These are phyloP conservation scores for Candida tallmaniae DNA, from an alignment of 805 yeast genomes.

Conservation along the genomic window DNA sequence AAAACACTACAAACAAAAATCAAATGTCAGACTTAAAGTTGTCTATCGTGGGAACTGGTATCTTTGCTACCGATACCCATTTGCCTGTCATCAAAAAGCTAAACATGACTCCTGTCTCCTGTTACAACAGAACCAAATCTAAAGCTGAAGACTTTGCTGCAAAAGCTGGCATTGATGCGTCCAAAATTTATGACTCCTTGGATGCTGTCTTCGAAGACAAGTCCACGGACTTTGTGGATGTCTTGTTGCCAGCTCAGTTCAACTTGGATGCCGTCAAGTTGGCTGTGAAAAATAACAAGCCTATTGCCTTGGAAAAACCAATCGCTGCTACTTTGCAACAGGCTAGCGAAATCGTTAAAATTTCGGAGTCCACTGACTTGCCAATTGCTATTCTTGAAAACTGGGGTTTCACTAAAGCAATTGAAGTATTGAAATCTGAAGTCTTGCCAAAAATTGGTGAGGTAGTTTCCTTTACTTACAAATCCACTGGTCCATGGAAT, in stretches of 20 bases:
- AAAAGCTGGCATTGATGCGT: conserved; percentile 46
- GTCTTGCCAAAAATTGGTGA: conserved; percentile 71
- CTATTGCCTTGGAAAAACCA: conserved; percentile 84
- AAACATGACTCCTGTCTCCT: conserved; percentile 58
- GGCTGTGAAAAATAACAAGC: conserved; percentile 72
- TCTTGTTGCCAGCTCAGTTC: conserved; percentile 82
- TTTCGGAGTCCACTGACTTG: conserved; percentile 56
- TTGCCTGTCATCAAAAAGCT: conserved; percentile 63
- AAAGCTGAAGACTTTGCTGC: conserved; percentile 81
- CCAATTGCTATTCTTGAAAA: conserved; percentile 82
- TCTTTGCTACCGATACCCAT: conserved; percentile 83
- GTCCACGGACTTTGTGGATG: conserved; percentile 75
- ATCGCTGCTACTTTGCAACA: conserved; percentile 81
- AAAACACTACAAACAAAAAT: not conserved
- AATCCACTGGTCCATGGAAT: conserved; percentile 70
- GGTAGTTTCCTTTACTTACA: conserved; percentile 63
- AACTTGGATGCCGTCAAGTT: conserved; percentile 64
- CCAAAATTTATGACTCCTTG: conserved; percentile 53
- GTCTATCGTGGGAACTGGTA: conserved; percentile 77
- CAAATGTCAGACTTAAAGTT: conserved; percentile 37
- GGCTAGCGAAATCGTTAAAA: conserved; percentile 71
- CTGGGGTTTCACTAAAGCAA: conserved; percentile 71
- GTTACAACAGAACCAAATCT: conserved; percentile 75
- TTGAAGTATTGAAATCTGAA: conserved; percentile 45
- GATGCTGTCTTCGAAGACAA: conserved; percentile 65